Conservation (phyloP, 2,329 filamentous ascomycete genomes). For the Colletotrichum cordylinicola region DNA sequence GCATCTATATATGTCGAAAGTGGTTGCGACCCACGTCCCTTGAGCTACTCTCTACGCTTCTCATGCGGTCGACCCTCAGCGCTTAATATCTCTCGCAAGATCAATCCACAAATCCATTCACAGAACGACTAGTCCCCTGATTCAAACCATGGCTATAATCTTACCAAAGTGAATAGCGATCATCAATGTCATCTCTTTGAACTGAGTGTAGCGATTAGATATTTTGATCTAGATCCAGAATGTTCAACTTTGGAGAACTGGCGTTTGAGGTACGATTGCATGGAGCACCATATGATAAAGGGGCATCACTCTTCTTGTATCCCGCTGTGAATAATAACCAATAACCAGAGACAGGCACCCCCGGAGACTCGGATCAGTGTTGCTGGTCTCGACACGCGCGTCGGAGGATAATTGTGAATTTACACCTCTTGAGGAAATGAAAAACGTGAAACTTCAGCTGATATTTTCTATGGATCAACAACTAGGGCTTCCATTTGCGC, state of each 20-base stretch:
- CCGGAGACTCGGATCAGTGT: neutral
- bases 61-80: neutral
- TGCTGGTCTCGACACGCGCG: neutral
- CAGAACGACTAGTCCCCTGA: neutral
- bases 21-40: rapidly evolving
- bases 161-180: neutral
- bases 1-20: neutral
- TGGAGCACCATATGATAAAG: rapidly evolving
- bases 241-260: neutral
- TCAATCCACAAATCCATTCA: no score
- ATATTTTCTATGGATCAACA: neutral
- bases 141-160: neutral
- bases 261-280: neutral
- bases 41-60: rapidly evolving
- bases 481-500: neutral
- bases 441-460: neutral
- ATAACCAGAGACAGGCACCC: neutral
- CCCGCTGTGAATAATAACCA: neutral
- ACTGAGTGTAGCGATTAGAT: neutral
- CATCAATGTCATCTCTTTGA: neutral
- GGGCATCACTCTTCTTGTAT: neutral
- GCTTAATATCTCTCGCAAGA: no score
- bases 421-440: neutral
- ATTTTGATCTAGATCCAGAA: neutral
- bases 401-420: neutral